Conservation (phyloP, 2,329 filamentous ascomycete genomes). For the Paracoccidioides lutzii region DNA sequence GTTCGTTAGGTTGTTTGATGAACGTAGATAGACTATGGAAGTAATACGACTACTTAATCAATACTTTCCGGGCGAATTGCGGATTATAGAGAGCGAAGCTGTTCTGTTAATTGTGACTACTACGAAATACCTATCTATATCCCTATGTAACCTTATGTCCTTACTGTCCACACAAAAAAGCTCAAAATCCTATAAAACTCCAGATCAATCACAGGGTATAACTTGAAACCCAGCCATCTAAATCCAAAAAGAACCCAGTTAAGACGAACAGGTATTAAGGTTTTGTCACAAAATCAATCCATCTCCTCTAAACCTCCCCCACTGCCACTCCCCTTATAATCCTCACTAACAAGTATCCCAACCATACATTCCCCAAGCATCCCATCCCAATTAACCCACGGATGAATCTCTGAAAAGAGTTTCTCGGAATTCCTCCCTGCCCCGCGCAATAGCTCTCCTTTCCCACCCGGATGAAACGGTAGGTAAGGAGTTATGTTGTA, state of each 20-base stretch:
- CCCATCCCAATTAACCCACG: constrained; percentile 58
- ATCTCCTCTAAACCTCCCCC: constrained; percentile 41
- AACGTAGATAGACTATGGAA: neutral
- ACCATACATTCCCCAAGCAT: constrained; percentile 50
- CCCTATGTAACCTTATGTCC: too few relatives aligned
- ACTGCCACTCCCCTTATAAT: constrained; percentile 19
- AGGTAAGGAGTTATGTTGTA: constrained; percentile 90
- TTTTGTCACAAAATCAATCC: constrained; percentile 34
- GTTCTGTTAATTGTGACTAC: neutral
- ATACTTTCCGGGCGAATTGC: neutral
- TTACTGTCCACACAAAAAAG: neutral
- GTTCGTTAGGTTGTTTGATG: neutral
- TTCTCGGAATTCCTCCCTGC: constrained; percentile 54
- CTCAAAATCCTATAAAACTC: neutral
- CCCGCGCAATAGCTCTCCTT: constrained; percentile 48
- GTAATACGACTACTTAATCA: neutral
- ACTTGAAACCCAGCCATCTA: neutral
- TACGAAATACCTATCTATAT: neutral
- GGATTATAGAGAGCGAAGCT: neutral
- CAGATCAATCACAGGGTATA: neutral
- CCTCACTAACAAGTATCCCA: constrained; percentile 47
- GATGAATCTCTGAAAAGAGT: constrained; percentile 51
- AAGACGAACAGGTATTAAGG: neutral
- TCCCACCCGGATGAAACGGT: constrained; percentile 76
- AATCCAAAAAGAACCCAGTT: neutral